A percentile compares a stretch with the other conserved stretches of the same genome.
Evolutionary conservation across 768 basidiomycete species (phyloP).

Genomic region (Kwoniella sp.): DNA sequence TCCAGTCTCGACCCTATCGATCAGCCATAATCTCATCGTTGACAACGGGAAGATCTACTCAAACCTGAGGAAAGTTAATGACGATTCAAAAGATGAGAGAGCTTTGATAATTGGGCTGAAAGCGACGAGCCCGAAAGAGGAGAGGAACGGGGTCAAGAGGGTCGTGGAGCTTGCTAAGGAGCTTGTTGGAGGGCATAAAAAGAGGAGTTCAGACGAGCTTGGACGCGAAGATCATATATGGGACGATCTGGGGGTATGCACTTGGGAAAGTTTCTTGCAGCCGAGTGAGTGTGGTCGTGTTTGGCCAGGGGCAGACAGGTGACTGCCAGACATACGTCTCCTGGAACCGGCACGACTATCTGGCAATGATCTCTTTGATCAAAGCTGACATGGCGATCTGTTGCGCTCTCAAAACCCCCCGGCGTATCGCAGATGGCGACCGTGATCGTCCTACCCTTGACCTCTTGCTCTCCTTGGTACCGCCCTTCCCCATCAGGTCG

Average conservation of each 20-base stretch:
- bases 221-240: constrained; percentile 18
- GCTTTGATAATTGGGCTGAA: constrained; percentile 25
- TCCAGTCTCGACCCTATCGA: constrained; percentile 24
- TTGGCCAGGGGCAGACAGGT: neutral
- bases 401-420: too few relatives aligned
- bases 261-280: constrained; percentile 37
- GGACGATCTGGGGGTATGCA: constrained; percentile 44
- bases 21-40: constrained; percentile 29
- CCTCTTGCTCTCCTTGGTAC: constrained; percentile 31
- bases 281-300: constrained; percentile 27
- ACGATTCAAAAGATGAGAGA: constrained; percentile 7
- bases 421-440: constrained; percentile 14
- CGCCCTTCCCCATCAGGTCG: constrained; percentile 32
- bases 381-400: too few relatives aligned
- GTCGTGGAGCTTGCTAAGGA: constrained; percentile 29
- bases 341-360: too few relatives aligned
- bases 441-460: constrained; percentile 24
- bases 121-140: constrained; percentile 10
- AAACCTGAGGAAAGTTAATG: constrained; percentile 21
- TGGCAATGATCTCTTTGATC: too few relatives aligned
- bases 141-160: constrained; percentile 22
- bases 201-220: neutral
- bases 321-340: neutral
- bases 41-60: constrained; percentile 6
- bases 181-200: constrained; percentile 13